phyloP scores from a whole-genome alignment of 805 yeast genomes.

The Lachancea meyersii region DNA sequence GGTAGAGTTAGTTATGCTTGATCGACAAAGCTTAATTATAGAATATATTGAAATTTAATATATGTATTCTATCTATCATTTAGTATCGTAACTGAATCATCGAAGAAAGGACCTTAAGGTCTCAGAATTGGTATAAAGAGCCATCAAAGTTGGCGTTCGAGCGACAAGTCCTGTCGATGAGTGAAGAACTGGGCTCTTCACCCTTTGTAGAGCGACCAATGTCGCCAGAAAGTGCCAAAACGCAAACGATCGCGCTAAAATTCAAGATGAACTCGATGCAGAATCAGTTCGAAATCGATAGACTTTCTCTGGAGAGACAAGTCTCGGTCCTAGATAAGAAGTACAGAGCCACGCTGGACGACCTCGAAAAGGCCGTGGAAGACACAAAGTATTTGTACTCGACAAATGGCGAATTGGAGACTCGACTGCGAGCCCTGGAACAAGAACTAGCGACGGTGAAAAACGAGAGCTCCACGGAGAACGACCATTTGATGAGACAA shows the following conservation, averaged over 20 bases:
- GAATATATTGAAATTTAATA: too few relatives aligned
- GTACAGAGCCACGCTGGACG: constrained; percentile 30
- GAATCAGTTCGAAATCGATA: constrained; percentile 35
- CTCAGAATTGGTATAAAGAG: background rate
- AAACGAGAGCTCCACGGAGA: constrained; percentile 22
- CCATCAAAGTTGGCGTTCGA: background rate
- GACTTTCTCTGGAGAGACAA: constrained; percentile 22
- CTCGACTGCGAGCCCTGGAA: constrained; percentile 19
- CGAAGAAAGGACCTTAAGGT: background rate
- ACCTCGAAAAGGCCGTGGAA: constrained; percentile 29
- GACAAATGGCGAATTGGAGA: constrained; percentile 24
- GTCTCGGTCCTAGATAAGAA: constrained; percentile 24
- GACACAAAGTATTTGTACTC: constrained; percentile 35
- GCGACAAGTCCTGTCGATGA: constrained; percentile 9
- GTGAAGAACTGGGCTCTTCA: constrained; percentile 31
- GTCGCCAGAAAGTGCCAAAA: constrained; percentile 12
- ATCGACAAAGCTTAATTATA: too few relatives aligned
- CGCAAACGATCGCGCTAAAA: constrained; percentile 28
- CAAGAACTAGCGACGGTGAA: constrained; percentile 20
- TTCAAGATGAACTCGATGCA: constrained; percentile 36
- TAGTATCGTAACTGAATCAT: background rate
- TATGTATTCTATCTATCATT: background rate
- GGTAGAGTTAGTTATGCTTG: background rate
- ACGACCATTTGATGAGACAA: constrained; percentile 33
- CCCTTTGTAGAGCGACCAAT: constrained; percentile 34